These are phyloP conservation scores for Penium margaritaceum DNA, from an alignment of 139 green algal species.

Conservation along the genomic window DNA sequence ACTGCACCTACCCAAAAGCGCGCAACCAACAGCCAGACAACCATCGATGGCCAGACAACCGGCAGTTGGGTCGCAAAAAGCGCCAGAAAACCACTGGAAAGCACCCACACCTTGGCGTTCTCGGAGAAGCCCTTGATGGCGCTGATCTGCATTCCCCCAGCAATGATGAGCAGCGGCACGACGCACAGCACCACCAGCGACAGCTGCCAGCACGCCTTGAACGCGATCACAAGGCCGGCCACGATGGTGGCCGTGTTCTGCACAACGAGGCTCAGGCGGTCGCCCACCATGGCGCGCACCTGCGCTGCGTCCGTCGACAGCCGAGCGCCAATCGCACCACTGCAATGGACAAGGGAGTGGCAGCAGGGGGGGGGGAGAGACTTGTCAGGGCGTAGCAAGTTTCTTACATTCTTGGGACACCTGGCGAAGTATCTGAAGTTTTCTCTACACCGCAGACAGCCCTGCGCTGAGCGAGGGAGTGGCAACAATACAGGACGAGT, in stretches of 20 bases:
- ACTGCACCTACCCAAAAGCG: background rate
- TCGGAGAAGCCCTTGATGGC: conserved; percentile 31
- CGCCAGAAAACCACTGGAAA: too few species aligned
- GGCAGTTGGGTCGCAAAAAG: background rate
- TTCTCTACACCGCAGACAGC: background rate
- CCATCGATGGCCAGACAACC: background rate
- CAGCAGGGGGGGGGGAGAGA: background rate
- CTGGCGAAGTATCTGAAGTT: background rate
- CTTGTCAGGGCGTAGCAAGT: too few species aligned
- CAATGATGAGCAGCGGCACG: conserved; percentile 42
- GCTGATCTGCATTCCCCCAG: conserved; percentile 39
- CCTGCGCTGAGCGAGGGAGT: background rate
- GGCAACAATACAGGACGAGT: too few species aligned
- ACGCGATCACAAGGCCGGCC: conserved; percentile 45
- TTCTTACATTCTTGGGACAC: background rate
- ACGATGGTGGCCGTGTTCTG: conserved; percentile 39
- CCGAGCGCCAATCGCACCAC: conserved; percentile 34
- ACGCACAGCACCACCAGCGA: conserved; percentile 40
- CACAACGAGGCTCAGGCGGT: conserved; percentile 26
- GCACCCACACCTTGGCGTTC: conserved; percentile 31
- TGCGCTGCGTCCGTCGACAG: conserved; percentile 36
- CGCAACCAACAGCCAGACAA: background rate
- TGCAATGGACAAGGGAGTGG: too few species aligned
- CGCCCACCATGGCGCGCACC: conserved; percentile 41
- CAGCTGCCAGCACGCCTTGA: conserved; percentile 45